Evolutionary conservation across 192 early-diverging fungal species (phyloP).

Genomic region (Tieghemiomyces parasiticus): DNA sequence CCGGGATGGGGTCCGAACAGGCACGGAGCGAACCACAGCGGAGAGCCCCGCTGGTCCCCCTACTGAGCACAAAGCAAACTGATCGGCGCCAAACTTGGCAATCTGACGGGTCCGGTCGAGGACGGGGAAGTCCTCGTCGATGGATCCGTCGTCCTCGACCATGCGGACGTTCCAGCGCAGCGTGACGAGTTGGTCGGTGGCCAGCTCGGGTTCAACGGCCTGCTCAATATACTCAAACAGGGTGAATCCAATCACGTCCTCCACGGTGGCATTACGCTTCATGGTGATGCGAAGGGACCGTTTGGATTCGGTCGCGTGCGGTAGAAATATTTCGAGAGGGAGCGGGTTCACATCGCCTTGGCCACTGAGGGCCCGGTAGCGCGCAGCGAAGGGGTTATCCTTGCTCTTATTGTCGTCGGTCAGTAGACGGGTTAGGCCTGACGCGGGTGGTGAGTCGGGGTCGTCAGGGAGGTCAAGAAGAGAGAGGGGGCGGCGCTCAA

Average conservation of each 20-base stretch:
- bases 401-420: slow-evolving; percentile 36
- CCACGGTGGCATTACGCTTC: slow-evolving; percentile 64
- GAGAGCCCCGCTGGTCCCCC: too few species aligned
- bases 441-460: slow-evolving; percentile 21
- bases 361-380: slow-evolving; percentile 46
- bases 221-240: slow-evolving; percentile 79
- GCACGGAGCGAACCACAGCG: slow-evolving; percentile 15
- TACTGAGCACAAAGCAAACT: slow-evolving; percentile 85
- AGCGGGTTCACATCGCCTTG: slow-evolving; percentile 39
- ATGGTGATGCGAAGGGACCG: slow-evolving; percentile 51
- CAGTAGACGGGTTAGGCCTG: slow-evolving; percentile 46
- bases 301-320: slow-evolving; percentile 25
- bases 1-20: slow-evolving; percentile 10
- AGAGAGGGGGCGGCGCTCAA: not conserved
- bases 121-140: slow-evolving; percentile 95
- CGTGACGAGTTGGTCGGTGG: slow-evolving; percentile 43
- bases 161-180: slow-evolving; percentile 81
- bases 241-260: slow-evolving; percentile 87
- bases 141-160: slow-evolving; percentile 86
- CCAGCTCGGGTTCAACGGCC: slow-evolving; percentile 41
- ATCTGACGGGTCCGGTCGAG: slow-evolving; percentile 79
- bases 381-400: slow-evolving; percentile 52
- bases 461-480: too few species aligned
- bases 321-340: slow-evolving; percentile 47
- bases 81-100: slow-evolving; percentile 71